Conservation (phyloP, 2,329 filamentous ascomycete species). For the Trichoderma endophyticum region DNA sequence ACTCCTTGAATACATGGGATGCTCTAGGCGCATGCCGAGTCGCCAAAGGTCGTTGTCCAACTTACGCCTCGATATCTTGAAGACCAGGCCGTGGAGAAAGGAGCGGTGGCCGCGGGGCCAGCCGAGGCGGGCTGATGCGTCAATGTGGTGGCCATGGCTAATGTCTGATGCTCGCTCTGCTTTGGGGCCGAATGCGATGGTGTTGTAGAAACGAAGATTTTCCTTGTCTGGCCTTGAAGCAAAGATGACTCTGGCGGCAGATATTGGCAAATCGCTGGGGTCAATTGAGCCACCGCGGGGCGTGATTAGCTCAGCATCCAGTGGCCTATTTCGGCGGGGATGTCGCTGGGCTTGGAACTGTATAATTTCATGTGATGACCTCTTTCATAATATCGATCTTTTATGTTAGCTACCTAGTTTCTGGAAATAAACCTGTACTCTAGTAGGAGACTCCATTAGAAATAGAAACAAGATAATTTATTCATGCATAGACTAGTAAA, state of each 20-base stretch:
- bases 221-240: neutral
- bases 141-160: conserved; percentile 14
- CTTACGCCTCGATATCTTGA: conserved; percentile 61
- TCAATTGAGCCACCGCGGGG: conserved; percentile 11
- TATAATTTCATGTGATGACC: neutral
- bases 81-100: conserved; percentile 56
- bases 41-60: conserved; percentile 14
- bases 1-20: neutral
- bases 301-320: conserved; percentile 9
- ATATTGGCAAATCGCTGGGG: neutral
- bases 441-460: too few species aligned
- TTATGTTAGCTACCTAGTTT: too few species aligned
- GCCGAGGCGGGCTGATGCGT: conserved; percentile 14
- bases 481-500: neutral
- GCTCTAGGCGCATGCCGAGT: neutral
- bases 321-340: neutral
- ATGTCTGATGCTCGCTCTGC: neutral
- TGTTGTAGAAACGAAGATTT: neutral
- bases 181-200: neutral
- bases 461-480: neutral
- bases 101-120: conserved; percentile 20
- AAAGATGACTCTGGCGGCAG: neutral
- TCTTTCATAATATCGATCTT: neutral
- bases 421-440: too few species aligned
- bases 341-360: neutral